These are phyloP conservation scores for Salix brachista DNA, from an alignment of 345 rosid genomes.

Conservation along the genomic window DNA sequence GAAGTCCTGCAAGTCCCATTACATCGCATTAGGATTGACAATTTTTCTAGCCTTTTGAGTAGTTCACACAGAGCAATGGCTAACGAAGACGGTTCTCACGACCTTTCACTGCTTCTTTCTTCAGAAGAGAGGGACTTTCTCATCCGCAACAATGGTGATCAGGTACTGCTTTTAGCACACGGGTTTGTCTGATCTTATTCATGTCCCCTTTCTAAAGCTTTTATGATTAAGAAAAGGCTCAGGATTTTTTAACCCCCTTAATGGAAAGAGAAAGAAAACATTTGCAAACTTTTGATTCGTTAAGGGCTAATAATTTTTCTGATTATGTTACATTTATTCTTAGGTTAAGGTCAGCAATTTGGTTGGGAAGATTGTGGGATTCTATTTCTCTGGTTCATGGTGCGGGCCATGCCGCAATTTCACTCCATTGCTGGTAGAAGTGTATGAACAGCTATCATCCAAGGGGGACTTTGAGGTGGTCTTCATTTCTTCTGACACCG, in stretches of 20 bases:
- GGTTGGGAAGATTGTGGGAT: constrained; percentile 24
- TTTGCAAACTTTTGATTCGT: neutral
- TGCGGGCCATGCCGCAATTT: constrained; percentile 19
- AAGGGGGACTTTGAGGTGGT: constrained; percentile 28
- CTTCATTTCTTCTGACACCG: constrained; percentile 30
- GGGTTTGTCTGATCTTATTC: neutral
- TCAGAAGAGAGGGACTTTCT: constrained; percentile 21
- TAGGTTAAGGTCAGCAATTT: constrained; percentile 12
- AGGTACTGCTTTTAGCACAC: neutral
- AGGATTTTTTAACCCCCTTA: too few relatives aligned
- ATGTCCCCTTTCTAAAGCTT: too few relatives aligned
- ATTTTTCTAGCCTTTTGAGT: too few relatives aligned
- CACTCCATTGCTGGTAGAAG: constrained; percentile 15
- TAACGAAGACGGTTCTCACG: neutral
- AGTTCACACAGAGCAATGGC: neutral
- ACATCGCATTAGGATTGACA: too few relatives aligned
- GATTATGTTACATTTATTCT: too few relatives aligned
- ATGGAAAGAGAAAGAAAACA: neutral
- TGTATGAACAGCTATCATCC: constrained; percentile 10
- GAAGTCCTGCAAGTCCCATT: too few relatives aligned
- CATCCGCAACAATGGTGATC: constrained; percentile 15
- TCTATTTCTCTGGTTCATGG: constrained; percentile 29
- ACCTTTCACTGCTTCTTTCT: constrained; percentile 17
- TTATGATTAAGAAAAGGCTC: too few relatives aligned
- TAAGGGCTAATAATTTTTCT: too few relatives aligned